Conservation (phyloP, 257 asterid species). For the Scutellaria baicalensis region DNA sequence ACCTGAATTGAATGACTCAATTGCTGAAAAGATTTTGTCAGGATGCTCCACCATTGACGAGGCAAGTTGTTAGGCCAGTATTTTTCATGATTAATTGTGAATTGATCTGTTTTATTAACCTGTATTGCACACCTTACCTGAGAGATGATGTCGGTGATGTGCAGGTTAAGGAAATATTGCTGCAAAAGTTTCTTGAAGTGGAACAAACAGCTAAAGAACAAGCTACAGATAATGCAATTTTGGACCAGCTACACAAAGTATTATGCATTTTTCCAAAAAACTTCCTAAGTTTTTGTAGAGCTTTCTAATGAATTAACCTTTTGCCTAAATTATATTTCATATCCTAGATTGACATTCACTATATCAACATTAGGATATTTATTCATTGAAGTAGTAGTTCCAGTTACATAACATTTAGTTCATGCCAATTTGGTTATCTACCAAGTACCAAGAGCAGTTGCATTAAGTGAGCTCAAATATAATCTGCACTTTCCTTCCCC, state of each 20-base stretch:
- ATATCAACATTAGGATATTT: not conserved
- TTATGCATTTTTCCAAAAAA: not conserved
- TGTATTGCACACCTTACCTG: not conserved
- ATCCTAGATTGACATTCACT: not conserved
- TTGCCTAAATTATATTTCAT: not conserved
- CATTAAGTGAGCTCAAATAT: not conserved
- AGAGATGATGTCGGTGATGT: not conserved
- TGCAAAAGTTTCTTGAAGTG: slow-evolving; percentile 66
- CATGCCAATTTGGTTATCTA: not conserved
- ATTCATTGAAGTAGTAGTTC: not conserved
- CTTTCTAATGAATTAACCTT: not conserved
- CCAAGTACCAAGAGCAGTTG: not conserved
- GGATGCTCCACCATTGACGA: slow-evolving; percentile 76
- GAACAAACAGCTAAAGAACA: slow-evolving; percentile 95
- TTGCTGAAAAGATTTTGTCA: slow-evolving; percentile 70
- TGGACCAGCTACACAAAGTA: slow-evolving; percentile 80
- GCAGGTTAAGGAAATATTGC: slow-evolving; percentile 70
- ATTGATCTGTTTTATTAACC: not conserved
- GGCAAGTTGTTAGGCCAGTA: slow-evolving; percentile 32
- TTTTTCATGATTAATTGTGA: not conserved
- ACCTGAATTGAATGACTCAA: slow-evolving; percentile 45
- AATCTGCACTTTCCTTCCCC: not conserved
- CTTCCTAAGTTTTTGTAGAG: not conserved
- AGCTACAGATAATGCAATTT: slow-evolving; percentile 92
- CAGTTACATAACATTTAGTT: not conserved